Base-by-base conservation (phyloP, 1,139 yeast species). In the Waltiozyma sp. region DNA sequence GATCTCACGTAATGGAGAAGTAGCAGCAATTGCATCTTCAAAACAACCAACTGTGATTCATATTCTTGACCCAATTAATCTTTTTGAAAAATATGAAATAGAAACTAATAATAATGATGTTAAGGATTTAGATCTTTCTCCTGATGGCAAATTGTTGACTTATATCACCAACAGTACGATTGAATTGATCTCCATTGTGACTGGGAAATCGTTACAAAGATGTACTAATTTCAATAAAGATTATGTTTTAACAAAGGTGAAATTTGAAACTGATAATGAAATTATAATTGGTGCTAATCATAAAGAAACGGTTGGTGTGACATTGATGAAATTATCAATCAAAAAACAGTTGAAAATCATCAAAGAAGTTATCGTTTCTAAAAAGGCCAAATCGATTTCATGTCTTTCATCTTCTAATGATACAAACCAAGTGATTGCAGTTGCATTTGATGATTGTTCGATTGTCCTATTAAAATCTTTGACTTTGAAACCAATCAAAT, bases 381-480 rank as follows among this genome's bases (percentile, higher is more conserved):
- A 66, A 39, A 78, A 74, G 45, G 65, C 77, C 50, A 77, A 73
- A 50, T 35, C 37, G 11, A 35, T 35, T 6, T 9, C 23, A 5
- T 78, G 82, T 19, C 68, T 84, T 26, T 83, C 89, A 1, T 41
- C 49, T 1, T 41, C 49, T 19, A 52, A 49, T 38, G 65, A 62
- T 10, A 58, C 61, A 39, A 71, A 70, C 42, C 72, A 77, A 40
- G 65, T 82, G 39, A 67, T 81, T 26, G 93, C 85, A 0, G 57
- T 87, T n/a, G 85, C 94, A 0, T 83, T 88, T 0, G 80, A 84
- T 48, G 91, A 85, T 51, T 73, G 77, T 48, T 76, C 93, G 1
- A 66, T 88, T 19, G 65, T 76, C 1, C 53, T 84, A 10, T 62
- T 83, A 8, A 74, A 73, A 34, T 31, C 44, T 35, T 34, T 49